A percentile compares a stretch with the other conserved stretches of the same genome.
Conservation (phyloP, 129 eudicot species). For the Lonicera japonica region DNA sequence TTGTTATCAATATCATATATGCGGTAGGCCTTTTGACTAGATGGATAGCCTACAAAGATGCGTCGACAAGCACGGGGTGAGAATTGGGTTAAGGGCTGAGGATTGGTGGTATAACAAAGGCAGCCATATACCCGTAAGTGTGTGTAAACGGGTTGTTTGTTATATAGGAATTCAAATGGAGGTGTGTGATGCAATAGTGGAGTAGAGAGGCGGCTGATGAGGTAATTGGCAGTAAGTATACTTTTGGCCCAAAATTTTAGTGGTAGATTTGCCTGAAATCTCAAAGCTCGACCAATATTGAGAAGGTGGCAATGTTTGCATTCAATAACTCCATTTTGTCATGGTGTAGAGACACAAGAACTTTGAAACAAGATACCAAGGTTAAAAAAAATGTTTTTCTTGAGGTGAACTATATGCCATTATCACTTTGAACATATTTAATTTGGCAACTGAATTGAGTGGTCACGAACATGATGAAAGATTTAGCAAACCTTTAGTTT, state of each 20-base stretch:
- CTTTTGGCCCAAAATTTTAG: background rate
- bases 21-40: background rate
- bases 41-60: background rate
- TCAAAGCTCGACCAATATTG: background rate
- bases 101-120: background rate
- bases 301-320: background rate
- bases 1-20: background rate
- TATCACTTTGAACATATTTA: background rate
- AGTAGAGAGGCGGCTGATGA: background rate
- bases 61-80: background rate
- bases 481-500: background rate
- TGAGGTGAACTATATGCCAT: background rate
- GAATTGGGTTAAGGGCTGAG: background rate
- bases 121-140: background rate
- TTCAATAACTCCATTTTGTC: constrained; percentile 2
- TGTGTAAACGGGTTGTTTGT: background rate
- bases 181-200: background rate
- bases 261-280: background rate
- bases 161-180: background rate
- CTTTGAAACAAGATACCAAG: background rate
- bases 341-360: background rate
- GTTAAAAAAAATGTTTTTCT: background rate
- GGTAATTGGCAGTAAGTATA: background rate
- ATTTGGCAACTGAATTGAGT: background rate
- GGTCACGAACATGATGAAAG: background rate